Evolutionary conservation across 371 early-diverging fungal species (phyloP).

Genomic region (Mortierella polycephala): DNA sequence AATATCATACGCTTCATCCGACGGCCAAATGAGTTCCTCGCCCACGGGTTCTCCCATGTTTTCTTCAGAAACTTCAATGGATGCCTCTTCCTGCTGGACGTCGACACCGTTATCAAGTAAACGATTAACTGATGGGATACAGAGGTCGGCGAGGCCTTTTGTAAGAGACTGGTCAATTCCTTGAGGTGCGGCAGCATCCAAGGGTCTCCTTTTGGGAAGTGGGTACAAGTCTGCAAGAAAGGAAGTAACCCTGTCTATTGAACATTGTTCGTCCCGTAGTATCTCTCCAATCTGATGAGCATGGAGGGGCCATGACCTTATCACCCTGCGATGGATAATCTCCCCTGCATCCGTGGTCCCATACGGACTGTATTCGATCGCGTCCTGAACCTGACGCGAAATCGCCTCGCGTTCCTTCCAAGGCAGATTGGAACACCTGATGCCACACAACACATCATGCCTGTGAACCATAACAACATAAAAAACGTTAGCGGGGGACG

Average conservation of each 20-base stretch:
- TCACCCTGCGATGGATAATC: background rate
- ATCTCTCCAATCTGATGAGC: conserved; percentile 10
- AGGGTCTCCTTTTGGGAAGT: conserved; percentile 4
- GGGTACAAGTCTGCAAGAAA: conserved; percentile 26
- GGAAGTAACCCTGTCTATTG: background rate
- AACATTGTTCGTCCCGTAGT: conserved; percentile 8
- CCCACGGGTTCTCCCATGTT: background rate
- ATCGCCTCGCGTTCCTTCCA: conserved; percentile 8
- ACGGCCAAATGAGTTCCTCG: conserved; percentile 18
- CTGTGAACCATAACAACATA: background rate
- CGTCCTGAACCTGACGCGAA: conserved; percentile 6
- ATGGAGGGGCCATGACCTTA: conserved; percentile 2
- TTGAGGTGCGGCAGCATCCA: background rate
- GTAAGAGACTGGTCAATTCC: conserved; percentile 1
- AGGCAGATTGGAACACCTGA: conserved; percentile 9
- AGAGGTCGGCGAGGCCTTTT: conserved; percentile 8
- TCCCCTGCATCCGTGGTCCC: background rate
- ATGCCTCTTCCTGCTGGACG: background rate
- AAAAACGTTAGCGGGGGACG: background rate
- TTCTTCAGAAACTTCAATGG: background rate
- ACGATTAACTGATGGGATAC: background rate
- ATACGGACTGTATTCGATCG: conserved; percentile 17
- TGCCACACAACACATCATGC: conserved; percentile 12
- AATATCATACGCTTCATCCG: conserved; percentile 11
- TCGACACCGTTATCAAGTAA: background rate